Evolutionary conservation across 2,329 filamentous ascomycete species (phyloP).

Genomic region (Ophiocordyceps camponoti-saundersi): DNA sequence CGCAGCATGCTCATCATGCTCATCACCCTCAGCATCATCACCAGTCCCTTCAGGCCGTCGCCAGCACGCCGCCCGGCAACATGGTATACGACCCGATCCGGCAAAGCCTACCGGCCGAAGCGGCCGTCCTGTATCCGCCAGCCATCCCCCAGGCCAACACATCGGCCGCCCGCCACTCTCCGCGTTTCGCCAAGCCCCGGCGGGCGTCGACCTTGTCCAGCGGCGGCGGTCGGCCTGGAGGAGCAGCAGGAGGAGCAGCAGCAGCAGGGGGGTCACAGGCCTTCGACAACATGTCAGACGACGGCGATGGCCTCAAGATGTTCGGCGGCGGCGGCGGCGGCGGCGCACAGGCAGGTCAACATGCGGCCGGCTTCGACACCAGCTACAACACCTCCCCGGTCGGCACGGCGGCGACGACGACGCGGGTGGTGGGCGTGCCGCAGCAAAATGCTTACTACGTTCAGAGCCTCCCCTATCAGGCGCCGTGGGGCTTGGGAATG

Average conservation of each 20-base stretch:
- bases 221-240: too few species aligned
- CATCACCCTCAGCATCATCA: neutral
- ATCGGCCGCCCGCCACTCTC: conserved; percentile 28
- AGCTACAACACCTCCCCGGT: conserved; percentile 24
- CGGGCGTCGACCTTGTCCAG: conserved; percentile 7
- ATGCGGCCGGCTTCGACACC: conserved; percentile 25
- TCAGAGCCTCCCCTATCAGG: conserved; percentile 11
- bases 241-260: too few species aligned
- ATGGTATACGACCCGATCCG: conserved; percentile 45
- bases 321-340: conserved; percentile 18
- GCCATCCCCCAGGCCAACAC: conserved; percentile 30
- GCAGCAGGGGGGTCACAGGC: conserved; percentile 7
- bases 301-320: conserved; percentile 15
- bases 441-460: conserved; percentile 11
- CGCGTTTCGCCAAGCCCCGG: conserved; percentile 12
- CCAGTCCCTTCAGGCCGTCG: conserved; percentile 4
- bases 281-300: conserved; percentile 11
- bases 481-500: conserved; percentile 14
- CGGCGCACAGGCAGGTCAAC: conserved; percentile 23
- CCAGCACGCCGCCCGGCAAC: conserved; percentile 34
- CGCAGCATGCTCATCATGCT: neutral
- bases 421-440: neutral
- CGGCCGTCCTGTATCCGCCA: conserved; percentile 28
- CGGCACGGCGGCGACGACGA: conserved; percentile 7
- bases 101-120: conserved; percentile 30